These are phyloP conservation scores for Helianthus tuberosus DNA, from an alignment of 129 eudicot genomes.

Conservation along the genomic window DNA sequence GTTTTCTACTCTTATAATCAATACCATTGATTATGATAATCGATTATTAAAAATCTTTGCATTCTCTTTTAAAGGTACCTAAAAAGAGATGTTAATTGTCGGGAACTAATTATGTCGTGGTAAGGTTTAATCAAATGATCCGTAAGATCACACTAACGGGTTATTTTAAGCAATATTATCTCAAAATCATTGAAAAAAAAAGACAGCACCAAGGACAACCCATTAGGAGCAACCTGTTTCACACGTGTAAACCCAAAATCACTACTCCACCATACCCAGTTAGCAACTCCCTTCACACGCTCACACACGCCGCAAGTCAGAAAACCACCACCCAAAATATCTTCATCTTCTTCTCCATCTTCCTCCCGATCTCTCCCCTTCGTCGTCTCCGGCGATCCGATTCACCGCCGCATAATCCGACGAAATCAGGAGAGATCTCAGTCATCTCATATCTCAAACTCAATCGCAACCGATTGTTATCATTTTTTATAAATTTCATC, in stretches of 20 bases:
- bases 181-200: no score
- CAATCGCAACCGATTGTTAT: neutral
- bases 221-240: neutral
- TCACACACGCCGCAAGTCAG: neutral
- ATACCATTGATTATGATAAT: no score
- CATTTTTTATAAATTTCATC: neutral
- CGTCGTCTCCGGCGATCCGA: conserved; percentile 26
- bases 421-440: conserved; percentile 29
- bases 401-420: neutral
- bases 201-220: neutral
- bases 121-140: no score
- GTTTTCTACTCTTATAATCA: no score
- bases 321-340: neutral
- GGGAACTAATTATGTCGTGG: no score
- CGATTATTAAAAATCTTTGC: no score
- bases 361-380: conserved; percentile 19
- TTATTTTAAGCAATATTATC: no score
- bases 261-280: conserved; percentile 11
- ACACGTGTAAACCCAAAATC: conserved; percentile 32
- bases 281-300: conserved; percentile 39
- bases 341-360: conserved; percentile 1
- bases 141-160: no score
- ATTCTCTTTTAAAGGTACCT: no score
- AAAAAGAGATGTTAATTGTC: no score
- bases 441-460: neutral